Evolutionary conservation across 805 yeast genomes (phyloP).

Genomic region (Starmerella bombi): DNA sequence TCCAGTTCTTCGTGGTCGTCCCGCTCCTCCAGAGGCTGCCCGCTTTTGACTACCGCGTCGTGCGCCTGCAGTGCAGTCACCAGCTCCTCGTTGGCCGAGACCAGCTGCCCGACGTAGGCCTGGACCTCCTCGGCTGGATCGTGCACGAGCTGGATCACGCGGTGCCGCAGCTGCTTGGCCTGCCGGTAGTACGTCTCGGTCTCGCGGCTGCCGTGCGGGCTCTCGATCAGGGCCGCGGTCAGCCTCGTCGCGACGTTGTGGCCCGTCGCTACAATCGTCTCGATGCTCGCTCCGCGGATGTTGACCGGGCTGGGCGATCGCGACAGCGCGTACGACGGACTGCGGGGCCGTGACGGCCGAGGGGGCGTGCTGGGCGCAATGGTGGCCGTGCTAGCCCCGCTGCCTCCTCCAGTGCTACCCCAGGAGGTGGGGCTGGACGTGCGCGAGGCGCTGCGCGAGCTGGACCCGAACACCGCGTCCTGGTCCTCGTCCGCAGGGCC

Average conservation of each 20-base stretch:
- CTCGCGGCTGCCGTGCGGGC: slow-evolving; percentile 45
- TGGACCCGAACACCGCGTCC: slow-evolving; percentile 8
- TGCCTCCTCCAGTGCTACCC: not conserved
- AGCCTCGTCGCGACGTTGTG: slow-evolving; percentile 61
- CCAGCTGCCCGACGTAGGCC: slow-evolving; percentile 73
- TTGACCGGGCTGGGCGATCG: slow-evolving; percentile 19
- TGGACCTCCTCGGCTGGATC: slow-evolving; percentile 54
- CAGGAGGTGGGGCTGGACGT: not conserved
- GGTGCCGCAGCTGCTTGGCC: slow-evolving; percentile 66
- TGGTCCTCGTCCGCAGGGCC: slow-evolving; percentile 16
- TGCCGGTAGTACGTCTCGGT: slow-evolving; percentile 45
- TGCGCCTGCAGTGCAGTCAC: slow-evolving; percentile 58
- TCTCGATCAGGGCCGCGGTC: slow-evolving; percentile 40
- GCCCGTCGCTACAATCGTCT: slow-evolving; percentile 30
- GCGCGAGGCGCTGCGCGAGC: not conserved
- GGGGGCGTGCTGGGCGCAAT: not conserved
- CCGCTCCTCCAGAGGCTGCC: slow-evolving; percentile 5
- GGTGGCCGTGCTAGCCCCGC: not conserved
- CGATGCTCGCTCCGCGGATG: slow-evolving; percentile 19
- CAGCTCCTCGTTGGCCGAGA: slow-evolving; percentile 82
- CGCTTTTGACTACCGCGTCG: slow-evolving; percentile 33
- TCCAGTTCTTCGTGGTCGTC: slow-evolving; percentile 30
- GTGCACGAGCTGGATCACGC: slow-evolving; percentile 70
- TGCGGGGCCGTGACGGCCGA: not conserved
- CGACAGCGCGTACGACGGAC: slow-evolving; percentile 3